These are phyloP conservation scores for Skeletonema potamos DNA, from an alignment of 108 stramenopile genomes.

Conservation along the genomic window DNA sequence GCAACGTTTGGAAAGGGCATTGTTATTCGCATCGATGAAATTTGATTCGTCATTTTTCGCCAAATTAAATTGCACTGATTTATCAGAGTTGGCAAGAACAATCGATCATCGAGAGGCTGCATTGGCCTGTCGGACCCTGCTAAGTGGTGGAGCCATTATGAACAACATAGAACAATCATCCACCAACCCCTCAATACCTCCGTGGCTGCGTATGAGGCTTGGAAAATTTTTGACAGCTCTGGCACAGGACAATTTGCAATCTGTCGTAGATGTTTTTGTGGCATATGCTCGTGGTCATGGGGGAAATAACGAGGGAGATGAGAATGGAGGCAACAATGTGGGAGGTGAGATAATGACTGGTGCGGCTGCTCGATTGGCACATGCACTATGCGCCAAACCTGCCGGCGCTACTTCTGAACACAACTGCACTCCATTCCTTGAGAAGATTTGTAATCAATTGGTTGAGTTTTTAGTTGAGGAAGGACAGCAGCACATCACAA, in stretches of 20 bases:
- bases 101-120: slow-evolving; percentile 45
- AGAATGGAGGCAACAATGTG: background rate
- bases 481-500: slow-evolving; percentile 4
- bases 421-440: slow-evolving; percentile 5
- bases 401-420: background rate
- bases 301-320: background rate
- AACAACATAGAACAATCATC: background rate
- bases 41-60: slow-evolving; percentile 8
- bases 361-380: slow-evolving; percentile 64
- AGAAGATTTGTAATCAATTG: slow-evolving; percentile 50
- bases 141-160: slow-evolving; percentile 41
- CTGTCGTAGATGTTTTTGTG: slow-evolving; percentile 79
- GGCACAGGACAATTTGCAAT: slow-evolving; percentile 51
- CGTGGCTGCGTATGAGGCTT: slow-evolving; percentile 66
- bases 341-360: slow-evolving; percentile 46
- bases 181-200: slow-evolving; percentile 28
- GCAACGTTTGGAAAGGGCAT: slow-evolving; percentile 8
- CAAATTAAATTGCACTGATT: background rate
- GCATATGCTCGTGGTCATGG: slow-evolving; percentile 38
- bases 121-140: slow-evolving; percentile 33
- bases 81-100: background rate
- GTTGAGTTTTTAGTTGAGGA: slow-evolving; percentile 33
- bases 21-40: slow-evolving; percentile 21
- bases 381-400: slow-evolving; percentile 49
- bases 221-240: slow-evolving; percentile 57